A percentile compares a stretch with the other conserved stretches of the same genome.
phyloP scores from a whole-genome alignment of 2,329 filamentous ascomycete species.

The Elsinoe fawcettii region DNA sequence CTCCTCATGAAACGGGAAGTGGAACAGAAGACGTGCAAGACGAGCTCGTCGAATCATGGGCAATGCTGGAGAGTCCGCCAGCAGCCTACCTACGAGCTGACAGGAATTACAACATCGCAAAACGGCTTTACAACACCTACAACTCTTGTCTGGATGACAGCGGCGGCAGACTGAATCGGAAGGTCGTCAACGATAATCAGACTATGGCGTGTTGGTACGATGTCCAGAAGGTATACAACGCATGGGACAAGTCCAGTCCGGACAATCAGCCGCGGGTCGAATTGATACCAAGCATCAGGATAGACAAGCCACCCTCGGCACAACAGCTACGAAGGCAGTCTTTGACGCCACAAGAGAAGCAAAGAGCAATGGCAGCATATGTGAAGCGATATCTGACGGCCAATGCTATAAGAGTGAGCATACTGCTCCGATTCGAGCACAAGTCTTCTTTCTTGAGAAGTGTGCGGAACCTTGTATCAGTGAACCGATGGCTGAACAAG shows the following conservation, averaged over 20 bases:
- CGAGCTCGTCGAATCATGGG: background rate
- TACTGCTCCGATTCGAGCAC: slow-evolving; percentile 27
- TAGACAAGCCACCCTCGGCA: no score
- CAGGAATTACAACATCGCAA: background rate
- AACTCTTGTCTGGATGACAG: no score
- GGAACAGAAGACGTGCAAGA: background rate
- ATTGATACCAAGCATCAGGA: no score
- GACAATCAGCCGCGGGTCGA: no score
- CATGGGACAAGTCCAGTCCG: no score
- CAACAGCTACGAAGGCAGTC: background rate
- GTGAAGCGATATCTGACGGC: slow-evolving; percentile 24
- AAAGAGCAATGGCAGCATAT: background rate
- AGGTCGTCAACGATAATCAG: background rate
- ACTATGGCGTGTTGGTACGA: background rate
- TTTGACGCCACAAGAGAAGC: background rate
- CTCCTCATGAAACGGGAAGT: background rate
- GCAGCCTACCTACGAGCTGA: background rate
- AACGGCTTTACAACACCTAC: background rate
- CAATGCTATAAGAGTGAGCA: slow-evolving; percentile 26
- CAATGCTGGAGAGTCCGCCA: background rate
- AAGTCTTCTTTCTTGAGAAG: slow-evolving; percentile 23
- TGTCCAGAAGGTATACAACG: no score
- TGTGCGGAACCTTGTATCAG: slow-evolving; percentile 8
- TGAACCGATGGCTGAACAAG: no score
- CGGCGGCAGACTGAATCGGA: background rate